A percentile compares a stretch with the other conserved stretches of the same genome.
Conservation (phyloP, 169 alveolate species). For the Plasmodium cynomolgi region DNA sequence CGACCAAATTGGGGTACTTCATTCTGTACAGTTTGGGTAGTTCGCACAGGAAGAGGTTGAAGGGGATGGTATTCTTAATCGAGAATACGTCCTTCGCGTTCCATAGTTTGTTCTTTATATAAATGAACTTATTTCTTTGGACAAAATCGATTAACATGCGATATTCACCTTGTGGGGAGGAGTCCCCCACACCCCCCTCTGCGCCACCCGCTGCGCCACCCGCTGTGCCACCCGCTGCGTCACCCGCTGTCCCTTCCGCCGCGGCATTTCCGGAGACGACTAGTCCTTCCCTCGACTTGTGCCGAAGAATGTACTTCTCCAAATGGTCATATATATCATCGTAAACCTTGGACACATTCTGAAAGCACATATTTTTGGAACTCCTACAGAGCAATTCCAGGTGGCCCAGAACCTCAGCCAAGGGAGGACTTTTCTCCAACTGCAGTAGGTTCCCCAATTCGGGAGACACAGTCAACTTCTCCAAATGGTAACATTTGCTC, state of each 20-base stretch:
- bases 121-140: slow-evolving; percentile 32
- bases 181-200: not conserved
- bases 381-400: slow-evolving; percentile 21
- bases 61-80: not conserved
- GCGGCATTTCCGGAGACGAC: not conserved
- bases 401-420: slow-evolving; percentile 37
- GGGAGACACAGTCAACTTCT: slow-evolving; percentile 25
- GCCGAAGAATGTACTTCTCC: slow-evolving; percentile 27
- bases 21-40: slow-evolving; percentile 37
- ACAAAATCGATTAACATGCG: slow-evolving; percentile 5
- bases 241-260: not conserved
- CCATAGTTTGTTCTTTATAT: slow-evolving; percentile 71
- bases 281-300: not conserved
- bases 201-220: not conserved
- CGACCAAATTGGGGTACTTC: slow-evolving; percentile 44
- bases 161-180: not conserved
- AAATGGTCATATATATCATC: slow-evolving; percentile 67
- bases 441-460: not conserved
- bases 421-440: slow-evolving; percentile 19
- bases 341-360: slow-evolving; percentile 28
- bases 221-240: not conserved
- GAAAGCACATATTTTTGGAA: slow-evolving; percentile 7
- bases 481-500: slow-evolving; percentile 21
- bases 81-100: slow-evolving; percentile 16
- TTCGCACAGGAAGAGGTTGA: slow-evolving; percentile 65